Percentiles rank a stretch among this genome's conserved stretches.
These are phyloP conservation scores for Nevesoporus exiguus DNA, from an alignment of 768 basidiomycete species.

Conservation along the genomic window DNA sequence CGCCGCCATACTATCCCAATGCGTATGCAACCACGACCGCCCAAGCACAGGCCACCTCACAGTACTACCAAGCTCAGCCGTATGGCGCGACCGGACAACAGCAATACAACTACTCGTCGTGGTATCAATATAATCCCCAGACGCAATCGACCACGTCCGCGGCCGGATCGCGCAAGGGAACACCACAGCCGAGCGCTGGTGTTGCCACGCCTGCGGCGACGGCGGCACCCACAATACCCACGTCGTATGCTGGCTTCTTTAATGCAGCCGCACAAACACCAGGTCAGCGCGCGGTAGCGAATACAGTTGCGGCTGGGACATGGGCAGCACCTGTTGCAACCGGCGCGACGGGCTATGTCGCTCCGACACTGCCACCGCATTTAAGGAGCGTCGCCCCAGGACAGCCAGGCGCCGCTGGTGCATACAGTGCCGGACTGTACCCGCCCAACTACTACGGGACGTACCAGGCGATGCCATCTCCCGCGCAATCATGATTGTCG, in stretches of 20 bases:
- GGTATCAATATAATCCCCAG: conserved; percentile 43
- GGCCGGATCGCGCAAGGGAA: conserved; percentile 38
- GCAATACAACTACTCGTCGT: conserved; percentile 41
- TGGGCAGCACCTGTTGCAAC: conserved; percentile 29
- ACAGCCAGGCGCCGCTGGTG: conserved; percentile 20
- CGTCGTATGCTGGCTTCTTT: conserved; percentile 43
- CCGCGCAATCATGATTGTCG: conserved; percentile 26
- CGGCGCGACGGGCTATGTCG: conserved; percentile 22
- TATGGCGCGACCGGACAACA: conserved; percentile 36
- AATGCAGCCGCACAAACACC: conserved; percentile 27
- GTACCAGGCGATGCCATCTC: conserved; percentile 32
- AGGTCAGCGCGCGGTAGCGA: conserved; percentile 51
- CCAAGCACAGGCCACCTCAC: conserved; percentile 28
- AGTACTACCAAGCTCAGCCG: conserved; percentile 37
- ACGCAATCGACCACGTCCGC: conserved; percentile 20
- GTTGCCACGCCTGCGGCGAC: conserved; percentile 24
- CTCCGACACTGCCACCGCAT: conserved; percentile 43
- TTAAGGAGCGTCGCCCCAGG: conserved; percentile 30
- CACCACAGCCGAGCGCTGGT: conserved; percentile 40
- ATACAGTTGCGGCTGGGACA: conserved; percentile 41
- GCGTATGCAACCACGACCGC: conserved; percentile 24
- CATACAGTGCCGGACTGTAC: conserved; percentile 21
- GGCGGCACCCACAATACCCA: conserved; percentile 27
- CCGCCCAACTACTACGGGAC: conserved; percentile 32
- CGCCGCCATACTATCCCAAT: conserved; percentile 32